These are phyloP conservation scores for Allium sativum DNA, from an alignment of 106 monocot species.

Conservation along the genomic window DNA sequence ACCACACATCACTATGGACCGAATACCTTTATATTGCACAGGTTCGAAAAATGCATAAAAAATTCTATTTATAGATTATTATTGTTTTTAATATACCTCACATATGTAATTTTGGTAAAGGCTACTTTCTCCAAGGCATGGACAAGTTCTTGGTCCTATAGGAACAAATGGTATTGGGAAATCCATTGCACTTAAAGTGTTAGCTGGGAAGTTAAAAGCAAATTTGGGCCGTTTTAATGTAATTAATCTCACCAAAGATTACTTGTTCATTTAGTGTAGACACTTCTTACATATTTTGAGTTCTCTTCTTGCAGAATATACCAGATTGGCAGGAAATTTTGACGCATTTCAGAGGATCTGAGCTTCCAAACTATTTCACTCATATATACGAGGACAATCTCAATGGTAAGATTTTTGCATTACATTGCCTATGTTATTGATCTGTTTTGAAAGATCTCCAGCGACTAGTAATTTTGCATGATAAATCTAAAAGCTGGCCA, in stretches of 20 bases:
- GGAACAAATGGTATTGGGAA: conserved; percentile 99
- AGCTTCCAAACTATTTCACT: conserved; percentile 98
- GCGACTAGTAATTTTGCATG: not conserved
- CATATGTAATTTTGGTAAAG: conserved; percentile 26
- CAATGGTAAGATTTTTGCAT: conserved; percentile 37
- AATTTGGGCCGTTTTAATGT: conserved; percentile 97
- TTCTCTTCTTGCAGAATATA: conserved; percentile 56
- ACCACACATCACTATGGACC: conserved; percentile 99
- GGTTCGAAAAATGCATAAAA: conserved; percentile 17
- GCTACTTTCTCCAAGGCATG: conserved; percentile 91
- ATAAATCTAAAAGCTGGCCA: not conserved
- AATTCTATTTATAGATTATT: no score
- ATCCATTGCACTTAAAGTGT: conserved; percentile 93
- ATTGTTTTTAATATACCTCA: no score
- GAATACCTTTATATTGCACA: conserved; percentile 94
- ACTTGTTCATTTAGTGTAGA: no score
- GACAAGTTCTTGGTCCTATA: conserved; percentile 89
- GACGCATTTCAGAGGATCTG: conserved; percentile 91
- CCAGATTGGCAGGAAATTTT: conserved; percentile 99
- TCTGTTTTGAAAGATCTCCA: not conserved
- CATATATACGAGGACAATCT: conserved; percentile 86
- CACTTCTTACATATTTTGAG: no score
- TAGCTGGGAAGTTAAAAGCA: conserved; percentile 95
- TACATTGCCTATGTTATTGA: not conserved
- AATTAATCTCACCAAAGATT: conserved; percentile 7